Conservation (phyloP, 805 yeast species). For the Candida sakaeoensis region DNA sequence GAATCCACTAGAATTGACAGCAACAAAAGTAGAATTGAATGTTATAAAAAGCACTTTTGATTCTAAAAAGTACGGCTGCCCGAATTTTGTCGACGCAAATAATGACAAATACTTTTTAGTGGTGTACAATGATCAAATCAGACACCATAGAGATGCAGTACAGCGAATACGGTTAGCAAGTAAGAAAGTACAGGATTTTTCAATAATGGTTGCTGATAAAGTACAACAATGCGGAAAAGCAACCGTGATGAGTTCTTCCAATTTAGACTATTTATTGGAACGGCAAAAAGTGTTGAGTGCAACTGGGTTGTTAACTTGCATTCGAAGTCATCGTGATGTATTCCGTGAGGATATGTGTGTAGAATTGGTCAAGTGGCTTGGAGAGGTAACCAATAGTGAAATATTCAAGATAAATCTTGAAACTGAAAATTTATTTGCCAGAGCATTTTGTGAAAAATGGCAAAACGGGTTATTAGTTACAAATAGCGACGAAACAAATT, state of each 20-base stretch:
- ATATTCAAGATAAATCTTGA: constrained; percentile 46
- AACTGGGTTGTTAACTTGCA: constrained; percentile 64
- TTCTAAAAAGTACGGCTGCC: constrained; percentile 40
- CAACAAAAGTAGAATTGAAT: constrained; percentile 23
- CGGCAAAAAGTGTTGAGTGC: constrained; percentile 55
- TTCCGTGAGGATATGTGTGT: constrained; percentile 80
- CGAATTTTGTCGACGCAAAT: constrained; percentile 25
- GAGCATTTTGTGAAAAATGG: constrained; percentile 63
- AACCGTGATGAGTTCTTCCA: constrained; percentile 54
- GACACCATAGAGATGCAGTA: constrained; percentile 72
- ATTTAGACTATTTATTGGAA: constrained; percentile 46
- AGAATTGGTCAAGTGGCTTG: constrained; percentile 65
- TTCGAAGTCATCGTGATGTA: constrained; percentile 63
- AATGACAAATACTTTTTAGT: constrained; percentile 52
- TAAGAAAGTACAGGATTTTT: constrained; percentile 58
- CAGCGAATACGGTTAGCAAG: constrained; percentile 63
- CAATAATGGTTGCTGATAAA: constrained; percentile 65
- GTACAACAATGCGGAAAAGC: constrained; percentile 68
- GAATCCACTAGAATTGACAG: constrained; percentile 22
- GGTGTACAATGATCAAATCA: constrained; percentile 75
- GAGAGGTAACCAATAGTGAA: constrained; percentile 53
- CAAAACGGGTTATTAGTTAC: constrained; percentile 37
- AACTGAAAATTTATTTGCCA: constrained; percentile 50
- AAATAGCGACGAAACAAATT: constrained; percentile 3
- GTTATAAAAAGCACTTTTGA: constrained; percentile 32